phyloP scores from a whole-genome alignment of 495 filamentous ascomycete genomes.

The Physcia stellaris region DNA sequence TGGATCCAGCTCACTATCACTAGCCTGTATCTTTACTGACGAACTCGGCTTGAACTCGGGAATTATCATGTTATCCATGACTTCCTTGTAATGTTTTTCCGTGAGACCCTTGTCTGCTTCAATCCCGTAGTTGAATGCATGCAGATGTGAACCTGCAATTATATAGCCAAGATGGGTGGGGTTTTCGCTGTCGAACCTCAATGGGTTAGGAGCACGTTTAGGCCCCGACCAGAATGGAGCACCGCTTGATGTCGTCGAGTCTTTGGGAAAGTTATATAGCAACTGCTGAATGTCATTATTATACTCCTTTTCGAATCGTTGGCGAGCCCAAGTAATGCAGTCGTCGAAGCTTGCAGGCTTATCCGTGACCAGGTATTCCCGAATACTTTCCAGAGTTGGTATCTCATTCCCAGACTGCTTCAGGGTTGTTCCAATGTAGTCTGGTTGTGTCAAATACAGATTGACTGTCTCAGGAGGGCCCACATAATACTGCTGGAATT shows the following conservation, averaged over 20 bases:
- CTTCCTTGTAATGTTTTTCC: slow-evolving; percentile 54
- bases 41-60: slow-evolving; percentile 90
- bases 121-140: slow-evolving; percentile 96
- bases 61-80: slow-evolving; percentile 86
- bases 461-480: slow-evolving; percentile 92
- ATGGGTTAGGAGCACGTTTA: slow-evolving; percentile 86
- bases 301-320: slow-evolving; percentile 92
- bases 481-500: slow-evolving; percentile 89
- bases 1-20: slow-evolving; percentile 89
- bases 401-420: slow-evolving; percentile 97
- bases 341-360: slow-evolving; percentile 91
- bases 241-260: slow-evolving; percentile 74
- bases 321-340: slow-evolving; percentile 85
- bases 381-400: slow-evolving; percentile 79
- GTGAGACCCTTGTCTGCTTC: slow-evolving; percentile 55
- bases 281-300: slow-evolving; percentile 95
- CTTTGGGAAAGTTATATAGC: slow-evolving; percentile 94
- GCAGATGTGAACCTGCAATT: slow-evolving; percentile 78
- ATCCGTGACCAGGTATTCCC: slow-evolving; percentile 81
- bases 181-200: slow-evolving; percentile 77
- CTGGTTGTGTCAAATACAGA: slow-evolving; percentile 79
- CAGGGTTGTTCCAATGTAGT: slow-evolving; percentile 78
- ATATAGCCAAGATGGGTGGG: slow-evolving; percentile 77
- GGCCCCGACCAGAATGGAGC: slow-evolving; percentile 97
- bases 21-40: slow-evolving; percentile 90